Base-by-base conservation (phyloP, 164 flowering plant genomes). In the Cinnamomum chago region DNA sequence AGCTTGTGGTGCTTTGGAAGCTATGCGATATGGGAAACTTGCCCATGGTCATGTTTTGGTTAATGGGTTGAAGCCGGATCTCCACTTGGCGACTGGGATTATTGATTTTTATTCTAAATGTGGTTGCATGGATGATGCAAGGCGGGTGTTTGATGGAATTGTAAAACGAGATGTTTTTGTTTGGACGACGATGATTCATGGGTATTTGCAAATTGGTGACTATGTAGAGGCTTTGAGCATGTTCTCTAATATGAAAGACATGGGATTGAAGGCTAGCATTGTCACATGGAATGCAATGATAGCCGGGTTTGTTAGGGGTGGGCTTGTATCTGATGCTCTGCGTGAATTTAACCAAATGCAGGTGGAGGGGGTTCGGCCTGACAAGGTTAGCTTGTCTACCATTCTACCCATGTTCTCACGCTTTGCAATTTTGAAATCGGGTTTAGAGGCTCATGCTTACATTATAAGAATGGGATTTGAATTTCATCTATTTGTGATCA, bases 131-230 rank as follows among this genome's bases (percentile, higher is more conserved):
- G 68, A 70, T 33, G 58, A 70, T 69, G 77, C 77, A 0, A 60
- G 69, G 13, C 24, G 14, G 35, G 7, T 75, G 60, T 75, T 75
- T 62, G 73, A 75, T 50, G 20, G 62, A 25, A 47, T 70, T 11
- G 17, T 60, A 50, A 7, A 60, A 1, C 12, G 62, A 50, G 77
- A 75, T 70, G 69, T 60, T 22, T 75, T 75, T 64, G 67, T 62
- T n/a, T 75, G 77, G 77, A 75, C 77, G 3, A 73, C 47, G 24
- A 69, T 75, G 68, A 70, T 75, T 51, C n/a, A 60, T 75, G 77
- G 77, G 23, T 75, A 75, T 70, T 25, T 75, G 58, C 20, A n/a
- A 28, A 20, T 23, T 50, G 68, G 73, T 2, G 24, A 69, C 50
- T 64, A 70, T 62, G 10, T 55, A 4, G 68, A 70, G 40, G 77